phyloP scores from a whole-genome alignment of 2,329 filamentous ascomycete species.

The Cladophialophora bantiana region DNA sequence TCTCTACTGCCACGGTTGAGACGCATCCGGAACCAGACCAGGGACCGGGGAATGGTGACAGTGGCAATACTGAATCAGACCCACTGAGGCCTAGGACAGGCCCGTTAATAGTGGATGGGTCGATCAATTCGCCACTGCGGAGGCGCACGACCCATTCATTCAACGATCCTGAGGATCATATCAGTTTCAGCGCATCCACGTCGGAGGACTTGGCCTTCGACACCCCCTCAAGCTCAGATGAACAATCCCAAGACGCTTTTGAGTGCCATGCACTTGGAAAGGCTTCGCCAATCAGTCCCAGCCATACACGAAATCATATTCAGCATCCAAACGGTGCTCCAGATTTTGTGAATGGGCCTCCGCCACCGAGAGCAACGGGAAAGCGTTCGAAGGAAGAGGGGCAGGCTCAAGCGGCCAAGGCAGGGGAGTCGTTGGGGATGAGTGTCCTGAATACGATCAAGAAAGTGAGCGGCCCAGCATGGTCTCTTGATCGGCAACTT shows the following conservation, averaged over 20 bases:
- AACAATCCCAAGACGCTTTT: constrained; percentile 40
- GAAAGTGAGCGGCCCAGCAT: constrained; percentile 18
- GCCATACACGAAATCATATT: neutral
- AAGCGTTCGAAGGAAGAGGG: constrained; percentile 4
- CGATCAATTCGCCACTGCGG: constrained; percentile 41
- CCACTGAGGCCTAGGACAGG: constrained; percentile 45
- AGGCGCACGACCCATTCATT: constrained; percentile 46
- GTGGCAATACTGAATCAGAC: neutral
- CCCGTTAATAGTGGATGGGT: constrained; percentile 57
- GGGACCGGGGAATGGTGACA: constrained; percentile 11
- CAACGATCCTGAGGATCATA: constrained; percentile 45
- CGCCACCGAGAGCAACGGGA: constrained; percentile 14
- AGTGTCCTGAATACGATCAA: constrained; percentile 11
- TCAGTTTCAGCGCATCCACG: constrained; percentile 51
- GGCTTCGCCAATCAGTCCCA: constrained; percentile 26
- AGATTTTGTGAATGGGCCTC: constrained; percentile 24
- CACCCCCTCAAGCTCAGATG: constrained; percentile 42
- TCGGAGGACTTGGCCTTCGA: constrained; percentile 47
- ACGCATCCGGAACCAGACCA: constrained; percentile 9
- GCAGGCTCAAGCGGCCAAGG: neutral
- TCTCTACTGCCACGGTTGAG: constrained; percentile 3
- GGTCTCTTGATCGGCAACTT: constrained; percentile 37
- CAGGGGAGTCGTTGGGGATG: constrained; percentile 18
- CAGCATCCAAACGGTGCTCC: constrained; percentile 3
- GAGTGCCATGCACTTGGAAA: constrained; percentile 19